Evolutionary conservation across 2,329 filamentous ascomycete genomes (phyloP).

Genomic region (Fusarium robinianum): DNA sequence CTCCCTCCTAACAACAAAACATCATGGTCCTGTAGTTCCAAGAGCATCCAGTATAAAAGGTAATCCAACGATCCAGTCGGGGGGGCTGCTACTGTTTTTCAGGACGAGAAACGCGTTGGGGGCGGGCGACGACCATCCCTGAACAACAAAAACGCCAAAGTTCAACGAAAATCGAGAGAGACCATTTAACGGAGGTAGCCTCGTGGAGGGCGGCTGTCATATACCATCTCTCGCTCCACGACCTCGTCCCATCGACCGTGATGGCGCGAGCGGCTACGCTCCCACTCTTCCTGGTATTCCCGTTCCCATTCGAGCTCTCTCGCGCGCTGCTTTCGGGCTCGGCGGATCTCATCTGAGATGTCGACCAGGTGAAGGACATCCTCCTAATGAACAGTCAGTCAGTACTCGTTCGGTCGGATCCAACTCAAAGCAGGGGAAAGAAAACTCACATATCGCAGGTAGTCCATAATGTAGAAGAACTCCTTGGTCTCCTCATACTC

Average conservation of each 20-base stretch:
- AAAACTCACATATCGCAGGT: slow-evolving; percentile 78
- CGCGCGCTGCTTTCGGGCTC: slow-evolving; percentile 57
- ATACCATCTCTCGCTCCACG: slow-evolving; percentile 70
- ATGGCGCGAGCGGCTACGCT: slow-evolving; percentile 46
- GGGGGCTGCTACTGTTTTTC: slow-evolving; percentile 14
- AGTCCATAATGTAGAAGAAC: slow-evolving; percentile 93
- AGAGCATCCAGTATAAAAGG: slow-evolving; percentile 21
- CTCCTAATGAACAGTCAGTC: slow-evolving; percentile 64
- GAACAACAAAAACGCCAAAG: slow-evolving; percentile 19
- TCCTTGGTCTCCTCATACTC: slow-evolving; percentile 87
- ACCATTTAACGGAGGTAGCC: slow-evolving; percentile 36
- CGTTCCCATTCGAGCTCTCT: slow-evolving; percentile 64
- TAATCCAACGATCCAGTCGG: slow-evolving; percentile 23
- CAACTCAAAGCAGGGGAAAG: background rate
- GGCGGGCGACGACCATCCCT: slow-evolving; percentile 15
- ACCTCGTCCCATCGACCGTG: slow-evolving; percentile 59
- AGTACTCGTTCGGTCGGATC: slow-evolving; percentile 38
- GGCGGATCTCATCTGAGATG: slow-evolving; percentile 79
- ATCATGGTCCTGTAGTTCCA: slow-evolving; percentile 25
- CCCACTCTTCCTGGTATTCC: slow-evolving; percentile 57
- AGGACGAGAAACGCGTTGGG: slow-evolving; percentile 5
- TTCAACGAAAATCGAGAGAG: slow-evolving; percentile 3
- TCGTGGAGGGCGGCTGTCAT: slow-evolving; percentile 53
- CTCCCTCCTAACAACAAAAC: slow-evolving; percentile 5
- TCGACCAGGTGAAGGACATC: slow-evolving; percentile 85